A percentile compares a stretch with the other conserved stretches of the same genome.
Conservation (phyloP, 257 asterid genomes). For the Perilla frutescens region DNA sequence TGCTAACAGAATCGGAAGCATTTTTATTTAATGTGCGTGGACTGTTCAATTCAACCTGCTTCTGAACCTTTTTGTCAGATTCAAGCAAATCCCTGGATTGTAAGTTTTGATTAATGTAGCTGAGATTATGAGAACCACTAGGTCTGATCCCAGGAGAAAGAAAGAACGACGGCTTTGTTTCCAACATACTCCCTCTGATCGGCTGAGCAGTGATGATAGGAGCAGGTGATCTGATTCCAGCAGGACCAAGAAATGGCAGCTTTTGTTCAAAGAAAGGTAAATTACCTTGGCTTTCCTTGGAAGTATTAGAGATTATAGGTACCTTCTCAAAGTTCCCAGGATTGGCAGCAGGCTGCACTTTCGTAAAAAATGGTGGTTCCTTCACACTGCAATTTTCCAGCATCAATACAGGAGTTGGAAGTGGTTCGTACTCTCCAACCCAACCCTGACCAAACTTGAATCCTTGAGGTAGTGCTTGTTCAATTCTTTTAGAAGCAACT, state of each 20-base stretch:
- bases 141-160: conserved; percentile 52
- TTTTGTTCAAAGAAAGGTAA: conserved; percentile 47
- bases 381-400: conserved; percentile 61
- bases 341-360: conserved; percentile 41
- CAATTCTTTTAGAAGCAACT: conserved; percentile 86
- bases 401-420: conserved; percentile 76
- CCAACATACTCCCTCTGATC: conserved; percentile 49
- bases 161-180: conserved; percentile 55
- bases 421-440: conserved; percentile 98
- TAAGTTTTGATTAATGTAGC: conserved; percentile 54
- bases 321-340: conserved; percentile 45
- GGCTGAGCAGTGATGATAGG: conserved; percentile 43
- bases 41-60: conserved; percentile 65
- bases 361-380: conserved; percentile 69
- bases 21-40: conserved; percentile 50
- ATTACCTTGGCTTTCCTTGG: conserved; percentile 40
- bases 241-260: conserved; percentile 51
- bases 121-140: conserved; percentile 40
- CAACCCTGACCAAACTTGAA: conserved; percentile 91
- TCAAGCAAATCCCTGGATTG: conserved; percentile 53
- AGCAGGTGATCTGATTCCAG: conserved; percentile 50
- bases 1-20: conserved; percentile 41
- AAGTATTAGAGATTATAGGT: conserved; percentile 35
- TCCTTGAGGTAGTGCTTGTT: conserved; percentile 86
- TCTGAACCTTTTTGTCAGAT: conserved; percentile 52